phyloP scores from a whole-genome alignment of 2,329 filamentous ascomycete species.

The Alternaria metachromatica region DNA sequence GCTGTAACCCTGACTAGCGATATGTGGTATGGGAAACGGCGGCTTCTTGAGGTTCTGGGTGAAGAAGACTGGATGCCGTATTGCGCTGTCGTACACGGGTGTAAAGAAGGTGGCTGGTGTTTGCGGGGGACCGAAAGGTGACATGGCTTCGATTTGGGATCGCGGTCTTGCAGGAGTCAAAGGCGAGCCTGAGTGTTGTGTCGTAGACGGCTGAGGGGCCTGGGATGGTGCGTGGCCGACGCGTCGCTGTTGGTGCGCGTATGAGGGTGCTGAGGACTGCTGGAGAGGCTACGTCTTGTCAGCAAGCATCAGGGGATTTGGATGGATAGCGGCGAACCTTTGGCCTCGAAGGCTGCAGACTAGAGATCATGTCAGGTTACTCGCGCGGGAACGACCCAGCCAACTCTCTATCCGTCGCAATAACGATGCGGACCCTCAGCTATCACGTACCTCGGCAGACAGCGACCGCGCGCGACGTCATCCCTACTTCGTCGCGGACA shows the following conservation, averaged over 20 bases:
- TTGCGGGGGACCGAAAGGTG: conserved; percentile 39
- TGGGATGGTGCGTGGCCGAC: conserved; percentile 23
- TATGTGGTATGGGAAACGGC: conserved; percentile 53
- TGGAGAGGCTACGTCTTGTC: conserved; percentile 28
- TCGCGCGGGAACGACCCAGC: conserved; percentile 15
- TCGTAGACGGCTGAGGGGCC: not conserved
- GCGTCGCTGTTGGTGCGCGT: conserved; percentile 36
- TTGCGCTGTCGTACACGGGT: conserved; percentile 61
- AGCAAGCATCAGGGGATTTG: conserved; percentile 11
- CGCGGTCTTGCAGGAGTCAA: conserved; percentile 33
- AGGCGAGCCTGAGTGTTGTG: not conserved
- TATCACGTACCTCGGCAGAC: conserved; percentile 31
- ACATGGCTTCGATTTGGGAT: conserved; percentile 60
- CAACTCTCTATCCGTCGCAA: not conserved
- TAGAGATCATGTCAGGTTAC: conserved; percentile 44
- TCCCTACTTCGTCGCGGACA: conserved; percentile 21
- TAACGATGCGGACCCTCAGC: conserved; percentile 10
- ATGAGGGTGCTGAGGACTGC: conserved; percentile 26
- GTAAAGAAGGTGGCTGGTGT: conserved; percentile 21
- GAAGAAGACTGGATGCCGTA: conserved; percentile 78
- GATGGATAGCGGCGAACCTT: conserved; percentile 34
- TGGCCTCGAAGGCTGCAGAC: conserved; percentile 50
- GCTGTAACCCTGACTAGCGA: conserved; percentile 46
- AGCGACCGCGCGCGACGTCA: conserved; percentile 28
- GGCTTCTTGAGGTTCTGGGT: conserved; percentile 67